Conservation (phyloP, 805 yeast genomes). For the Barnettozyma siamensis region DNA sequence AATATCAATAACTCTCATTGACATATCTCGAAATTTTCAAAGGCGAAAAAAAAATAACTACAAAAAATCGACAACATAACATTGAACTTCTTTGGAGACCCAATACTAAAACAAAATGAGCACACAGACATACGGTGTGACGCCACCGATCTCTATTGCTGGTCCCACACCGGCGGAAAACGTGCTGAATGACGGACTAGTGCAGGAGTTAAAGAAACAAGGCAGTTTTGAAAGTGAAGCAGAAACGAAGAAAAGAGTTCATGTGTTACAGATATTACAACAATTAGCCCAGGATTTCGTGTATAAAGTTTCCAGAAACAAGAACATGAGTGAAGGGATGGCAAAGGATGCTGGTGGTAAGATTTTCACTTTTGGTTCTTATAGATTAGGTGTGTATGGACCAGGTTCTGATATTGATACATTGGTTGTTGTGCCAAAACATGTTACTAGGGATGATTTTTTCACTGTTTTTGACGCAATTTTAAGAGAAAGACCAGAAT, state of each 20-base stretch:
- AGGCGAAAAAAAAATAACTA: neutral
- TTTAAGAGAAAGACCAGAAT: conserved; percentile 66
- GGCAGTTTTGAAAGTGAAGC: conserved; percentile 87
- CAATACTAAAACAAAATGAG: conserved; percentile 2
- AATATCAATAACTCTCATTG: too few relatives aligned
- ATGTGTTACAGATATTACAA: conserved; percentile 68
- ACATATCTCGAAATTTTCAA: neutral
- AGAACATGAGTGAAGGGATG: conserved; percentile 97
- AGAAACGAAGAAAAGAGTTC: conserved; percentile 76
- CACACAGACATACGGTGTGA: conserved; percentile 23
- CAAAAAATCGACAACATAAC: neutral
- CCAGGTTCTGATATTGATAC: conserved; percentile 99
- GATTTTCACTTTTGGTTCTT: conserved; percentile 93
- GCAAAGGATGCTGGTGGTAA: conserved; percentile 97
- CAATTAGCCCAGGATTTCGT: conserved; percentile 77
- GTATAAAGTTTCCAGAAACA: conserved; percentile 66
- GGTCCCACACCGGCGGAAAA: conserved; percentile 82
- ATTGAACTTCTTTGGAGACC: too few relatives aligned
- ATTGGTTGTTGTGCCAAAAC: conserved; percentile 93
- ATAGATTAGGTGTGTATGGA: conserved; percentile 91
- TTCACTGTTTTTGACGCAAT: conserved; percentile 73
- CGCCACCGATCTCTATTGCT: conserved; percentile 70
- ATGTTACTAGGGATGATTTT: conserved; percentile 85
- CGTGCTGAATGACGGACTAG: conserved; percentile 64
- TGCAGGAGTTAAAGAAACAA: conserved; percentile 71